Evolutionary conservation across 148 eudicot genomes (phyloP).

Genomic region (Agrostemma githago): DNA sequence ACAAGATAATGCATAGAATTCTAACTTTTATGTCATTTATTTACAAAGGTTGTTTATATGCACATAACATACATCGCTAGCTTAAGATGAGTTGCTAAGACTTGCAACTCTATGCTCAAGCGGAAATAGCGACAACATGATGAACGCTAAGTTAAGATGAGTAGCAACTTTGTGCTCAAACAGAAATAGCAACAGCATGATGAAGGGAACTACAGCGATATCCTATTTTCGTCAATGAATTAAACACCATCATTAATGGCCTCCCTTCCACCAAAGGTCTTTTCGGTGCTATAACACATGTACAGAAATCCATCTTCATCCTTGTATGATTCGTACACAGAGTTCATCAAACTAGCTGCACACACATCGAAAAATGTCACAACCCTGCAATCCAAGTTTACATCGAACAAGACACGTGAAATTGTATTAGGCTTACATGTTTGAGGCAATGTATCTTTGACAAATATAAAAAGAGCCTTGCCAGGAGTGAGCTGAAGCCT

Average conservation of each 20-base stretch:
- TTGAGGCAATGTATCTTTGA: slow-evolving; percentile 73
- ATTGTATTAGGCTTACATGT: slow-evolving; percentile 42
- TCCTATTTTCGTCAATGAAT: no score
- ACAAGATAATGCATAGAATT: no score
- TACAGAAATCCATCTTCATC: slow-evolving; percentile 93
- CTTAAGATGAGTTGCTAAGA: no score
- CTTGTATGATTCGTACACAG: slow-evolving; percentile 73
- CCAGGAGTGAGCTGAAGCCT: slow-evolving; percentile 85
- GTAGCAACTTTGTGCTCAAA: neutral
- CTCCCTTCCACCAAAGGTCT: slow-evolving; percentile 57
- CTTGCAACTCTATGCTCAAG: no score
- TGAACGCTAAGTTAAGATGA: neutral
- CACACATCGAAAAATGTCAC: neutral
- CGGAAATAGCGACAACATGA: no score
- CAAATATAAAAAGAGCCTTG: slow-evolving; percentile 84
- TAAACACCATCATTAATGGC: no score
- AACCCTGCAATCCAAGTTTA: neutral
- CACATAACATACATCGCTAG: slow-evolving; percentile 10
- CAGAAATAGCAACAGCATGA: slow-evolving; percentile 8
- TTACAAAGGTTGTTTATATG: neutral
- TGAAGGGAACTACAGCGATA: neutral
- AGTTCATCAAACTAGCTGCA: slow-evolving; percentile 70
- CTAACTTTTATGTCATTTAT: neutral
- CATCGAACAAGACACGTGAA: neutral
- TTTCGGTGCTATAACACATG: slow-evolving; percentile 93